phyloP scores from a whole-genome alignment of 805 yeast genomes.

The Nakazawaea sp. region DNA sequence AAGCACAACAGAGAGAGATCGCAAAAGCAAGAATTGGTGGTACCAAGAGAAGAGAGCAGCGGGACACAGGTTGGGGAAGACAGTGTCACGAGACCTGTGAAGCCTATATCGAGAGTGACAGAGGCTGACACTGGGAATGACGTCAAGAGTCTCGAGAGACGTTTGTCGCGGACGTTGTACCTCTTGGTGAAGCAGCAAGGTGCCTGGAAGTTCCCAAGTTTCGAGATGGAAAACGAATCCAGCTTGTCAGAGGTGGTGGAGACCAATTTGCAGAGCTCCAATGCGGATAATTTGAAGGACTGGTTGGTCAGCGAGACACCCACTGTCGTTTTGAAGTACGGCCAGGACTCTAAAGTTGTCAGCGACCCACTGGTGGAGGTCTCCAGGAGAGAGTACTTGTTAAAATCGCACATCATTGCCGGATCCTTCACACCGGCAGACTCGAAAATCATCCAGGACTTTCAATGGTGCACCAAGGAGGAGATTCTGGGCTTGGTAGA shows the following conservation, averaged over 20 bases:
- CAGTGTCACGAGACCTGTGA: constrained; percentile 61
- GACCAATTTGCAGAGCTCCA: constrained; percentile 59
- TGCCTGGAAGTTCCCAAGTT: constrained; percentile 79
- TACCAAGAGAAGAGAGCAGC: constrained; percentile 56
- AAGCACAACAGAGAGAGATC: constrained; percentile 87
- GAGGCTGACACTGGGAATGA: constrained; percentile 68
- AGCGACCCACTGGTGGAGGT: constrained; percentile 15
- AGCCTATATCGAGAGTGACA: constrained; percentile 65
- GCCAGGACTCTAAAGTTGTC: constrained; percentile 20
- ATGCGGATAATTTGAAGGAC: constrained; percentile 72
- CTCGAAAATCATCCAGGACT: constrained; percentile 35
- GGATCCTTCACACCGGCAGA: constrained; percentile 59
- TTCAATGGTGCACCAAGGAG: constrained; percentile 79
- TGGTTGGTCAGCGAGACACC: constrained; percentile 93
- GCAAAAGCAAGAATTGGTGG: constrained; percentile 64
- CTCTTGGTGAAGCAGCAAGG: constrained; percentile 48
- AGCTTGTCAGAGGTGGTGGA: constrained; percentile 73
- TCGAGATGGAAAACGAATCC: constrained; percentile 34
- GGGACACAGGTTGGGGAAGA: constrained; percentile 25
- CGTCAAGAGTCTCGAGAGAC: constrained; percentile 65
- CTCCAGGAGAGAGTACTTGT: constrained; percentile 52
- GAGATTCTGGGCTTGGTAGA: constrained; percentile 57
- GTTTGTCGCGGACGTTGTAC: constrained; percentile 73
- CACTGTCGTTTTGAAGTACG: constrained; percentile 54
- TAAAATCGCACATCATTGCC: constrained; percentile 83